These are phyloP conservation scores for Eucalyptus grandis DNA, from an alignment of 345 rosid species.

Conservation along the genomic window DNA sequence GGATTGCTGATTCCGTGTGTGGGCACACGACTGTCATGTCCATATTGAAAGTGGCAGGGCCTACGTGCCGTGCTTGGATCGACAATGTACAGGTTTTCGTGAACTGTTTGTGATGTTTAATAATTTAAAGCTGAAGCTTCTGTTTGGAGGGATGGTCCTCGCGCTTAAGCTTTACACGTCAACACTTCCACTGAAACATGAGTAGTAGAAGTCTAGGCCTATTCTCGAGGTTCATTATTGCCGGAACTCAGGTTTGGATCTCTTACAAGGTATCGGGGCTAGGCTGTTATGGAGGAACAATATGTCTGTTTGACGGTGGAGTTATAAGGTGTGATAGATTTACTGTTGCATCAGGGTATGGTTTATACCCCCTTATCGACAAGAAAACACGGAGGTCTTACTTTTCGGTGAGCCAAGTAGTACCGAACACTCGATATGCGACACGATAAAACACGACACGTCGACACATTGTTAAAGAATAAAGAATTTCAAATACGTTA, in stretches of 20 bases:
- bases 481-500: rapidly evolving
- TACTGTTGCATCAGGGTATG: rapidly evolving
- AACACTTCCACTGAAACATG: not conserved
- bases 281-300: not conserved
- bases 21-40: not conserved
- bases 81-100: not conserved
- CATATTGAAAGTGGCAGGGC: not conserved
- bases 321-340: not conserved
- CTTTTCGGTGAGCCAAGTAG: rapidly evolving
- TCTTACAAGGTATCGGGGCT: not conserved
- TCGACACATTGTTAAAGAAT: rapidly evolving
- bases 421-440: rapidly evolving
- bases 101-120: not conserved
- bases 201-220: not conserved
- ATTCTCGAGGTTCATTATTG: not conserved
- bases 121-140: not conserved
- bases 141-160: not conserved
- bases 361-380: too few relatives aligned
- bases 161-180: not conserved
- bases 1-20: not conserved
- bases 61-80: not conserved
- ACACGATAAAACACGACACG: rapidly evolving
- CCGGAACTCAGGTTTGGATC: not conserved
- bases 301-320: not conserved
- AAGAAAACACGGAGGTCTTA: too few relatives aligned